Base-by-base conservation (phyloP, 805 yeast species). In the Ogataea nitratoaversa region DNA sequence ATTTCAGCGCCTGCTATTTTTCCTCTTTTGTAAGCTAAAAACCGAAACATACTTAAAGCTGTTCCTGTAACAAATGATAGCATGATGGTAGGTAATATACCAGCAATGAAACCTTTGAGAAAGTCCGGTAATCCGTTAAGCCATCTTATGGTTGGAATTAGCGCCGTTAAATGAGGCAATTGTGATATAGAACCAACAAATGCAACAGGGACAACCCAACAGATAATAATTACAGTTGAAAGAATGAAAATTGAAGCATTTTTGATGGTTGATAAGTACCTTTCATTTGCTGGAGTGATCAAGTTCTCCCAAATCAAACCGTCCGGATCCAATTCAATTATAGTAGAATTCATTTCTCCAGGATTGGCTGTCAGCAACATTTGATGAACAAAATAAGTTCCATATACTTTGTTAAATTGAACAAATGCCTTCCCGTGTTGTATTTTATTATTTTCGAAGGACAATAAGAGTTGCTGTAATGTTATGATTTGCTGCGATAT, bases 191-290 rank as follows among this genome's bases (percentile, higher is more conserved):
- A 62, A 0, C 91, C 89, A 14, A 87, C 78, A 42, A 84, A 70
- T 0, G 95, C 87, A 1, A 88, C 91, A 0, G 96, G 96, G 1
- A 88, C 59, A 1, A 87, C 85, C 82, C 95, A 89, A 30, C 63
- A 55, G 3, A 71, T 47, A 5, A 82, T 79, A 1, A 86, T 63
- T 1, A 68, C 44, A 8, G 76, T 56, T 40, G 79, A 68, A 13
- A 74, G 28, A 3, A 71, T 34, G 20, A 70, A 71, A 0, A 83
- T 79, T 4, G 69, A 29, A 3, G 67, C 54, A 13, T 64, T 61
- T 52, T 78, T 70, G 0, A 69, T 18, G 14, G 63, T 60, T 9
- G 56, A 58, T 3, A 67, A 49, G 46, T 65, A 48, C 17, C 69
- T 65, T 41, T 65, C 68, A 20, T 59, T 60, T 12, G 65, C 50